A percentile compares a stretch with the other conserved stretches of the same genome.
These are phyloP conservation scores for Chytriomyces confervae DNA, from an alignment of 192 early-diverging fungal species.

Conservation along the genomic window DNA sequence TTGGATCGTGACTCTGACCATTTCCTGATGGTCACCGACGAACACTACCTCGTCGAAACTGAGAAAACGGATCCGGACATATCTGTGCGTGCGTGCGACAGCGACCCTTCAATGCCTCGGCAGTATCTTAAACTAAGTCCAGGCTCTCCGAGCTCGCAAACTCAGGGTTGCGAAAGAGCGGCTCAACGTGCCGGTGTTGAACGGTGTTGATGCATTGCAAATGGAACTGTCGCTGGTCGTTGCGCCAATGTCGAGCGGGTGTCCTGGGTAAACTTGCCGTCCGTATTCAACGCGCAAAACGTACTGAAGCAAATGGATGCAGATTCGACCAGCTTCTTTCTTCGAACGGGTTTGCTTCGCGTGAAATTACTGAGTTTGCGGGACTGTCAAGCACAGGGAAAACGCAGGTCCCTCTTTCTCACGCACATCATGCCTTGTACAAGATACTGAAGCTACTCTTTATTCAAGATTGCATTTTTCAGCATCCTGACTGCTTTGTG, in stretches of 20 bases:
- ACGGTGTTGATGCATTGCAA: background rate
- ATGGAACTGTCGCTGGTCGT: background rate
- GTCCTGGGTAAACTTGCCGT: constrained; percentile 5
- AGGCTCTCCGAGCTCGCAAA: constrained; percentile 5
- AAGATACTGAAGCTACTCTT: background rate
- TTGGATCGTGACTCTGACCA: no score
- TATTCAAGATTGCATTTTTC: constrained; percentile 17
- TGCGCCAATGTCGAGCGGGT: constrained; percentile 10
- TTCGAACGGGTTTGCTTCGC: constrained; percentile 14
- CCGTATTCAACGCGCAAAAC: background rate
- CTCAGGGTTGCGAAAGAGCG: constrained; percentile 1
- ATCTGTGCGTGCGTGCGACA: no score
- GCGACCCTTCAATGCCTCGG: no score
- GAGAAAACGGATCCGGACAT: no score
- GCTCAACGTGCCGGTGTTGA: background rate
- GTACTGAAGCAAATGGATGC: background rate
- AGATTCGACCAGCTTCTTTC: constrained; percentile 31
- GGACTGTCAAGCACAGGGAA: constrained; percentile 26
- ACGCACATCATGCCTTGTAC: no score
- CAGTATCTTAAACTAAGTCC: no score
- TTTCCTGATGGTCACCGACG: no score
- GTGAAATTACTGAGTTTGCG: constrained; percentile 30
- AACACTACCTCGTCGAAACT: no score
- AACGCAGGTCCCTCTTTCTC: constrained; percentile 32
- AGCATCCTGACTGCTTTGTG: constrained; percentile 20